Percentiles rank a stretch among this genome's conserved stretches.
Conservation (phyloP, 345 rosid species). For the Linum lewisii region DNA sequence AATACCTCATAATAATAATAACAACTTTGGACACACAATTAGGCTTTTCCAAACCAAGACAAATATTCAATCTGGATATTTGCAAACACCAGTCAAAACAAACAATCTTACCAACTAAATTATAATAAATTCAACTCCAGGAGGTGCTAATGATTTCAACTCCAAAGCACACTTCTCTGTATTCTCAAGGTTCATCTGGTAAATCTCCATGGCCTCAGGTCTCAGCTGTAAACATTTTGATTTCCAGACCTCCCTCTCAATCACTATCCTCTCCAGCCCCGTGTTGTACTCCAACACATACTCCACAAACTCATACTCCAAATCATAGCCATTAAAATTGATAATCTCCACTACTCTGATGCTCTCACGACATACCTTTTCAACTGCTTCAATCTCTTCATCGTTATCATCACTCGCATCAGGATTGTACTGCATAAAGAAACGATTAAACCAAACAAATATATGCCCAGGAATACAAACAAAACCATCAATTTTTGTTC, state of each 20-base stretch:
- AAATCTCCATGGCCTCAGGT: too few species aligned
- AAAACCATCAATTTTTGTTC: not conserved
- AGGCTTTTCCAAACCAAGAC: too few species aligned
- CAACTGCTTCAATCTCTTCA: not conserved
- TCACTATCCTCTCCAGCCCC: not conserved
- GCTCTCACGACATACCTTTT: not conserved
- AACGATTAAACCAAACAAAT: not conserved
- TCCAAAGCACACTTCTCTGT: not conserved
- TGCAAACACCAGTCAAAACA: too few species aligned
- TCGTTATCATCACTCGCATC: too few species aligned
- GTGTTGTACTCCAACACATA: not conserved
- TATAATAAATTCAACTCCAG: not conserved
- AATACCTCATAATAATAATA: too few species aligned
- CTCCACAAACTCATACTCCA: not conserved
- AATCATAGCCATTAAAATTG: not conserved
- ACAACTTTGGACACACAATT: too few species aligned
- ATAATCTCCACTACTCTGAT: not conserved
- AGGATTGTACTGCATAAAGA: not conserved
- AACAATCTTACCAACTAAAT: too few species aligned
- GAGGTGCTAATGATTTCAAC: not conserved
- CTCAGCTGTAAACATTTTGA: too few species aligned
- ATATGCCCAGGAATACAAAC: too few species aligned
- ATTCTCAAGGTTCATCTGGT: too few species aligned
- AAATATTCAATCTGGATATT: too few species aligned
- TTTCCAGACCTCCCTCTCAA: not conserved